phyloP scores from a whole-genome alignment of 495 filamentous ascomycete species.

The Hypoxylon crocopeplum region DNA sequence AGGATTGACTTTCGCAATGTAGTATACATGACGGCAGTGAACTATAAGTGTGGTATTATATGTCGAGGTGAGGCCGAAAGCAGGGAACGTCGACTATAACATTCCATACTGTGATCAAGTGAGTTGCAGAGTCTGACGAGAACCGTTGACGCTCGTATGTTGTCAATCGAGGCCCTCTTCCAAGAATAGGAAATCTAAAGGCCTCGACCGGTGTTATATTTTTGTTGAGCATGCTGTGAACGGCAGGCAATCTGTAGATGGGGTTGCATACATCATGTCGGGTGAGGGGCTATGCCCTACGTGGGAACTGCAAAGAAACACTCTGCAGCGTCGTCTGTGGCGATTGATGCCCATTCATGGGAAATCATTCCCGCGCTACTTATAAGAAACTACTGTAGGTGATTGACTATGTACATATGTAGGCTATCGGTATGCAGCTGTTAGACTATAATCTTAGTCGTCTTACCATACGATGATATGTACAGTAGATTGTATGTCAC shows the following conservation, averaged over 20 bases:
- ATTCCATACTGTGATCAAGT: not conserved
- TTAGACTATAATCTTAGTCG: no score
- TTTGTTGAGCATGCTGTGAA: slow-evolving; percentile 3
- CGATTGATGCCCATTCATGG: not conserved
- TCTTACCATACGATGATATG: no score
- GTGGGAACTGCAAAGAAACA: slow-evolving; percentile 8
- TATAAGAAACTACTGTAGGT: not conserved
- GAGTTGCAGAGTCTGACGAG: not conserved
- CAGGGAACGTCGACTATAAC: not conserved
- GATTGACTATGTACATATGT: no score
- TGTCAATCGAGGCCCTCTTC: not conserved
- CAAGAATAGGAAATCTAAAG: slow-evolving; percentile 3
- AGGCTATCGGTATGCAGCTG: no score
- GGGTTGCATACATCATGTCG: slow-evolving; percentile 19
- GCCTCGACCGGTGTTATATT: no score
- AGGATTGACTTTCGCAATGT: not conserved
- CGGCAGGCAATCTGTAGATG: not conserved
- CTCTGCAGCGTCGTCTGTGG: not conserved
- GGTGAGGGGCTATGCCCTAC: slow-evolving; percentile 24
- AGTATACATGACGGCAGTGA: slow-evolving; percentile 16
- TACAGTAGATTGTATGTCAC: no score
- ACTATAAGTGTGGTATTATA: slow-evolving; percentile 27
- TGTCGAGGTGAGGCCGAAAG: slow-evolving; percentile 1
- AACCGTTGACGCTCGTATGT: slow-evolving; percentile 12
- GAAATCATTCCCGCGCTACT: not conserved